Base-by-base conservation (phyloP, 2,329 filamentous ascomycete genomes). In the Nothomitra cinnamomea region DNA sequence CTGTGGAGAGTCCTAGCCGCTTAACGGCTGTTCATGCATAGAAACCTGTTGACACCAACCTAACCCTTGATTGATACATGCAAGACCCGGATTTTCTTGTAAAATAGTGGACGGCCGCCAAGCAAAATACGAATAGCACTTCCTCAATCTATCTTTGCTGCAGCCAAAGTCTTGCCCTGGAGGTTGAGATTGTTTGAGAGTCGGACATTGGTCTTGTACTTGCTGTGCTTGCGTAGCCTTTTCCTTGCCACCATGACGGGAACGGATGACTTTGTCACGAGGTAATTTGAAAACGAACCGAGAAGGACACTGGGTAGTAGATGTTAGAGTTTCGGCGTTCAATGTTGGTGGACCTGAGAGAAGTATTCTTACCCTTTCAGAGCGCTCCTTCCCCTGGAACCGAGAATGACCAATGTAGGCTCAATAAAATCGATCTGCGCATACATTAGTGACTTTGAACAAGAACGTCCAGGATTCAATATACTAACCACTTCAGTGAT, bases 171-270 rank as follows among this genome's bases (percentile, higher is more conserved):
- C 51, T 80, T 77, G 52, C 74, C 76, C 10, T 85, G 83, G 56
- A 82, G 84, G 58, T 76, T 78, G 54, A 94, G 74, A 60, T 94
- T 90, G 67, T 94, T 95, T 57, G 87, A 82, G 58, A 92, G 78
- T 56, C 80, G 80, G 56, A 86, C 71, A 43, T 80, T 78, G 17
- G 79, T 76, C 56, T 79, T 78, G 67, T 83, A 85, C 65, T 84
- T 85, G 65, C 90, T 48, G 43, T 94, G 85, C 67, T 95, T 95
- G 50, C 85, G 77, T 43, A 95, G 74, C 55, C 86, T 83, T 72
- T 94, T 95, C 56, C 92, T 76, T 6, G 92, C 92, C 36, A 96
- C 92, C 92, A 98, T 98, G 56, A 98, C 92, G 0, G 92, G 92
- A 15, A 94, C 88, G 1, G 87, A 94, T 58, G 87, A 94, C 70